Percentiles rank a stretch among this genome's conserved stretches.
These are phyloP conservation scores for Candida argentea DNA, from an alignment of 805 yeast genomes.

Conservation along the genomic window DNA sequence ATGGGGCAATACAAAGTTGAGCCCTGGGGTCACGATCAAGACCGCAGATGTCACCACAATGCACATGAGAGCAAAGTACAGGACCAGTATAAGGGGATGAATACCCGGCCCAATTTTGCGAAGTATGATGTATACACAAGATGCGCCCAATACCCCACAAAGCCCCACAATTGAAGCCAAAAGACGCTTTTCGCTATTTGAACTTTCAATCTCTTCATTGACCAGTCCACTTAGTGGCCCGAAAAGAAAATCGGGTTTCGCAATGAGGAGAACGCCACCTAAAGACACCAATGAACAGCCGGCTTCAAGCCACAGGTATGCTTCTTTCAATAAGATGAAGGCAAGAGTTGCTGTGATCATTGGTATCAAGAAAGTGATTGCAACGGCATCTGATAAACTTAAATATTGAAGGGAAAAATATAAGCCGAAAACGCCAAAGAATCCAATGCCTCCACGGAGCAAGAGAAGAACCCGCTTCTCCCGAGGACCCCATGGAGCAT, in stretches of 20 bases:
- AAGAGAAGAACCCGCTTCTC: slow-evolving; percentile 44
- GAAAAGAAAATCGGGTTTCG: slow-evolving; percentile 69
- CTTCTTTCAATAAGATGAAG: slow-evolving; percentile 54
- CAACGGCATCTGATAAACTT: slow-evolving; percentile 71
- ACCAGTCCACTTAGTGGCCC: slow-evolving; percentile 31
- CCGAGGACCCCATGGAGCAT: slow-evolving; percentile 64
- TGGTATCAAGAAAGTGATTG: slow-evolving; percentile 71
- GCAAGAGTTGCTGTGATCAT: slow-evolving; percentile 69
- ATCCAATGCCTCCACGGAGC: slow-evolving; percentile 60
- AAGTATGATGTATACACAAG: slow-evolving; percentile 57
- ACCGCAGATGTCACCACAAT: slow-evolving; percentile 44
- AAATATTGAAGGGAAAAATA: slow-evolving; percentile 67
- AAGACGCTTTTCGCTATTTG: slow-evolving; percentile 45
- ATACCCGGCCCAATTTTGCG: slow-evolving; percentile 69
- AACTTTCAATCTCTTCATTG: slow-evolving; percentile 35
- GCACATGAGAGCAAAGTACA: slow-evolving; percentile 60
- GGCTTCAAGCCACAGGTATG: slow-evolving; percentile 57
- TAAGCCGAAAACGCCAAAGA: slow-evolving; percentile 67
- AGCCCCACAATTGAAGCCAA: slow-evolving; percentile 56
- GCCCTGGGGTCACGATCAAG: slow-evolving; percentile 45
- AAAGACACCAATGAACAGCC: slow-evolving; percentile 60
- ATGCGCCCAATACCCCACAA: slow-evolving; percentile 60
- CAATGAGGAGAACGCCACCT: slow-evolving; percentile 68
- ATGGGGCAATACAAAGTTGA: slow-evolving; percentile 52
- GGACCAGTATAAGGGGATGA: slow-evolving; percentile 72